Base-by-base conservation (phyloP, 2,329 filamentous ascomycete species). In the Phialophora tarda region DNA sequence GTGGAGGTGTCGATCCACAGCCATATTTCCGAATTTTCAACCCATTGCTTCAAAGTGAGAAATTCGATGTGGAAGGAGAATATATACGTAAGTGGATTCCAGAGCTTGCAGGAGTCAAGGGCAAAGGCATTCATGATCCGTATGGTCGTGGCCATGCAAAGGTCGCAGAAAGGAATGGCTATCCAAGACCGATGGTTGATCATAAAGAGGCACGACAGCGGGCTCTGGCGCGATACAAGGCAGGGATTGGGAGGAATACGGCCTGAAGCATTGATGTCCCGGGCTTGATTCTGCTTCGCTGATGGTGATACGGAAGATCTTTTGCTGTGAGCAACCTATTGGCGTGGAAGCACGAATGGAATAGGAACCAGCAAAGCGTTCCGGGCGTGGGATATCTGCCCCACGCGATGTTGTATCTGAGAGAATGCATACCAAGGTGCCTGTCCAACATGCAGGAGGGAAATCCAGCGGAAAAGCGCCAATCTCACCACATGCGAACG, bases 11-110 rank as follows among this genome's bases (percentile, higher is more conserved):
- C 6, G 92, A 96, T 76, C 91, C 92, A 1, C 91, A 96, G 77
- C 92, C 93, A 0, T 97, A 96, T 75, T 97, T 97, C 70, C 85
- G 92, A 6, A 91, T 97, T 59, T 97, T 97, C 79, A 97, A 96
- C 73, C 93, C 93, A 0, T 76, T 92, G 53, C 79, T 91, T 21
- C 93, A 97, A 80, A 92, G 90, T 72, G 91, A 95, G 82, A 93
- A 90, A 78, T 96, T 96, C 72, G 93, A 97, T 75, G 81, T 85
- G 0, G 82, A 89, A 0, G 93, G 92, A 0, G 86, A 87, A 17
- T 97, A 94, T 75, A 96, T 97, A 63, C 84, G 90, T 44, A 87
- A 86, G 66, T 97, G 92, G 92, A 82, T 97, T 8, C 88, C 88
- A 0, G 93, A 97, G 78, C 79, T 97, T 67, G 82, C 79, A 28